Percentiles rank a stretch among this genome's conserved stretches.
These are phyloP conservation scores for Amoebophrya sp. DNA, from an alignment of 169 alveolate genomes.

Conservation along the genomic window DNA sequence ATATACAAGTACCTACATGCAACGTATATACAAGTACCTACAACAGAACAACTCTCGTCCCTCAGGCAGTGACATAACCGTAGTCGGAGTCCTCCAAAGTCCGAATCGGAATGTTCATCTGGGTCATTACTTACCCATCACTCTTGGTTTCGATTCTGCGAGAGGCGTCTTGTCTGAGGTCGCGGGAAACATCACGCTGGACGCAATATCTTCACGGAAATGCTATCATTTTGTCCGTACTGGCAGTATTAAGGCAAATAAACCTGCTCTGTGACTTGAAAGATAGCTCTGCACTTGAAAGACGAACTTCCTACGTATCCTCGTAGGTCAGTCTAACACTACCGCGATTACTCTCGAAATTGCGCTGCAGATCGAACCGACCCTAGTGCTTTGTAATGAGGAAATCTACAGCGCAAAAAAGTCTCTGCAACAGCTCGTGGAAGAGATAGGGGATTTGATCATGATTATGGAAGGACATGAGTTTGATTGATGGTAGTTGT, in stretches of 20 bases:
- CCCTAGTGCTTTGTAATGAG: neutral
- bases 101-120: neutral
- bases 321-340: too few species aligned
- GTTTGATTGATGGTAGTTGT: too few species aligned
- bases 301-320: too few species aligned
- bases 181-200: neutral
- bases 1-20: too few species aligned
- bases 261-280: too few species aligned
- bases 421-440: neutral
- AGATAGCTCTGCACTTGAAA: too few species aligned
- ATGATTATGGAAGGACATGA: too few species aligned
- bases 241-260: too few species aligned
- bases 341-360: neutral
- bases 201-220: neutral
- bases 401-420: neutral
- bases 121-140: neutral
- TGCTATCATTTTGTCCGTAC: neutral
- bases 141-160: neutral
- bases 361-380: conserved; percentile 21
- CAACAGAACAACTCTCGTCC: too few species aligned
- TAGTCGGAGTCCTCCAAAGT: neutral
- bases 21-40: too few species aligned
- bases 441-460: neutral
- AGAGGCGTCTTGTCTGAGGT: neutral
- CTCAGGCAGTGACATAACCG: neutral